Base-by-base conservation (phyloP, 768 basidiomycete genomes). In the Chalciporus piperatus region DNA sequence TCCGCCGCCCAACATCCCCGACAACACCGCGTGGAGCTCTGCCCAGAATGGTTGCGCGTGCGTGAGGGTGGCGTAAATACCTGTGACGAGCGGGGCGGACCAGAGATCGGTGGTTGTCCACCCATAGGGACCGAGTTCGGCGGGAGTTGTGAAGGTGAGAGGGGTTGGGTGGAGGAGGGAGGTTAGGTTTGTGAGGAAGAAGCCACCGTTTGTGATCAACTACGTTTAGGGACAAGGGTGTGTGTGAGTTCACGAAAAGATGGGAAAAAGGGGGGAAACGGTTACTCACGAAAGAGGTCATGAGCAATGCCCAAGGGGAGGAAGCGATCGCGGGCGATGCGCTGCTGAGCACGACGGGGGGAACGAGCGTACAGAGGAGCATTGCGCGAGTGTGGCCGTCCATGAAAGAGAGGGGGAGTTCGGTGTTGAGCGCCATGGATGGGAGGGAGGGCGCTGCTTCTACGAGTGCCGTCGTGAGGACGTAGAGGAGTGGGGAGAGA, bases 11-110 rank as follows among this genome's bases (percentile, higher is more conserved):
- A 82, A 70, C 47, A 77, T 59, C 6, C 75, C 72, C 10, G 75
- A 66, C 10, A 85, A 58, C 16, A 83, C 61, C 5, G 64, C 54
- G 56, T 87, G 83, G 37, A 77, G 48, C 25, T 85, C 81, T 1
- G 78, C 80, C 85, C 85, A 94, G 67, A 88, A 87, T 0, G 92
- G 88, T 64, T 95, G 92, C 2, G 89, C 85, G 56, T 93, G 90
- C 9, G 92, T 93, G 46, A 94, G 77, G 51, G 84, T 79, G 47
- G 92, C 84, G 63, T 90, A 94, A 10, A 94, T 64, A 1, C 76
- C 87, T 11, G 91, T 92, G 59, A 85, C 72, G 58, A 85, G 70
- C 7, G 91, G 85, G 9, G 93, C 91, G 67, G 82, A 82, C 92
- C 93, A 96, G 27, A 93, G 67, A 64, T 96, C 94, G 0, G 82